Evolutionary conservation across 495 filamentous ascomycete species (phyloP), one percentile per base, ranked within the genome.

Genomic region (Penicillium lividum): DNA sequence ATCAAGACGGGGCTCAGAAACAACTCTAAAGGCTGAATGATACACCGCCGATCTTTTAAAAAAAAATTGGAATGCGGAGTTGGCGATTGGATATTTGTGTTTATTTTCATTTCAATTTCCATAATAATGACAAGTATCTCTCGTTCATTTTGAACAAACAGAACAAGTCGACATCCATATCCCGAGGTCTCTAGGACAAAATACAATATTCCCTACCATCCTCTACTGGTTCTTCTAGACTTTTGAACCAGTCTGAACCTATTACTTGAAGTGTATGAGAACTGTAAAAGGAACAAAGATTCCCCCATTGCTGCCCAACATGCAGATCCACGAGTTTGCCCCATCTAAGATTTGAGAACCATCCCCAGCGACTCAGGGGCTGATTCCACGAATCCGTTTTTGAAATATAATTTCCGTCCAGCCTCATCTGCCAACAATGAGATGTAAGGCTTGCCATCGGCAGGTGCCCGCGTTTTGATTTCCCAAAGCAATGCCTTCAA

Each of bases 381-480:
- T 47, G 77, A 71, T 56, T 80, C 75, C 42, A 73, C 67, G 59
- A 84, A 83, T n/a, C 80, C 80, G 59, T 79, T 77, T 51, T 69
- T 65, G 30, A 42, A 56, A 66, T 84, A 84, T 59, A 83, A 45
- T 58, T 53, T 70, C 47, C 76, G 65, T 0, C 80, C 81, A 18
- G 73, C 65, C 7, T 51, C 66, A 58, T 84, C 80, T 15, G 81
- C 80, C 18, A 78, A 61, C 36, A 84, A 46, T 27, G 64, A 74
- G 4, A 84, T 75, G 61, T 75, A 80, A 6, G 77, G 70, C 25
- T 62, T 63, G 2, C 69, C 76, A 18, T 69, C 65, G 13, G 71
- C 28, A 29, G 77, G 70, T 7, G 77, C 73, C 16, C 70, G 67
- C 25, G 63, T 42, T 49, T 73, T 65, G 43, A 82, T 76, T 42